phyloP scores from a whole-genome alignment of 2,329 filamentous ascomycete genomes.

The Botryotinia calthae region DNA sequence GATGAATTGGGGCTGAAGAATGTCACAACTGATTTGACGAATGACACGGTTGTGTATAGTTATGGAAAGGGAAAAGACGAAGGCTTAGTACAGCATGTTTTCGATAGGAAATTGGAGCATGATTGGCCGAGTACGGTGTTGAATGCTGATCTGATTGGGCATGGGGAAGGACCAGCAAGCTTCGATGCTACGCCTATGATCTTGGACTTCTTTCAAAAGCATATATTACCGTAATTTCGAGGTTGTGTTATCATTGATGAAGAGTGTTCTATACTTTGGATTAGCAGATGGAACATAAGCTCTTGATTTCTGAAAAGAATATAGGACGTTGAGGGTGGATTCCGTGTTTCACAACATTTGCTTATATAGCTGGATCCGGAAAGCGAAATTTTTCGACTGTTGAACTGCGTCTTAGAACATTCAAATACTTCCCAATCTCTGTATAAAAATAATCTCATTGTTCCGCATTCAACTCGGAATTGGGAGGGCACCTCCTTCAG shows the following conservation, averaged over 20 bases:
- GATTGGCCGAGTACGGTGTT: conserved; percentile 24
- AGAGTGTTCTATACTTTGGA: background rate
- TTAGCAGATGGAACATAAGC: background rate
- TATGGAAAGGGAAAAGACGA: conserved; percentile 19
- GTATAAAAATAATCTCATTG: background rate
- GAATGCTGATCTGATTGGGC: conserved; percentile 20
- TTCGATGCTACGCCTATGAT: conserved; percentile 24
- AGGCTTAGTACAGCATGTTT: conserved; percentile 23
- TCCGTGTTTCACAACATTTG: background rate
- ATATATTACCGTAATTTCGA: conserved; percentile 1
- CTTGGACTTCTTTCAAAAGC: conserved; percentile 20
- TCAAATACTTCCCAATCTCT: background rate
- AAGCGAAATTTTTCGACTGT: background rate
- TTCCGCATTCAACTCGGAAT: background rate
- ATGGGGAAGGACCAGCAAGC: conserved; percentile 4
- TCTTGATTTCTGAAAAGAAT: background rate
- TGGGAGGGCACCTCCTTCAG: background rate
- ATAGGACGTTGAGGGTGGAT: background rate
- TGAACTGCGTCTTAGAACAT: background rate
- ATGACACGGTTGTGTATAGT: conserved; percentile 17
- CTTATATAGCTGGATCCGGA: background rate
- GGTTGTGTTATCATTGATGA: accelerated
- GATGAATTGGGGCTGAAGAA: conserved; percentile 19
- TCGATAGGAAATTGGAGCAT: conserved; percentile 19
- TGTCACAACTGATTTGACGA: conserved; percentile 1